A percentile compares a stretch with the other conserved stretches of the same genome.
Conservation (phyloP, 371 early-diverging fungal genomes). For the Mucor plumbeus region DNA sequence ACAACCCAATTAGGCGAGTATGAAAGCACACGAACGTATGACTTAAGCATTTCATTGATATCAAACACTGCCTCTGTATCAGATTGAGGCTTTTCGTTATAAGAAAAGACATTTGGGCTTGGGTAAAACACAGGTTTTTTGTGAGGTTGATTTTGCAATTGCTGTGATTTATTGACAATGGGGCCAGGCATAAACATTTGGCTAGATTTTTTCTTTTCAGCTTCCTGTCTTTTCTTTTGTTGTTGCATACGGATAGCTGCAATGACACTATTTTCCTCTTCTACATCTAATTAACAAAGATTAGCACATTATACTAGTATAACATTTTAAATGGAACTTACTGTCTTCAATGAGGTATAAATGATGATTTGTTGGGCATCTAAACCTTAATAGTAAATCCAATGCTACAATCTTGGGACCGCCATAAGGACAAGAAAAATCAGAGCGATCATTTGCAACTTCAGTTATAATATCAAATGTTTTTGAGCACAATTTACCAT, state of each 20-base stretch:
- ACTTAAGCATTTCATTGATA: constrained; percentile 50
- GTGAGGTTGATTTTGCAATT: background rate
- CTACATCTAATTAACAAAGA: constrained; percentile 5
- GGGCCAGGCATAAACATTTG: constrained; percentile 24
- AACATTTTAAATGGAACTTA: constrained; percentile 22
- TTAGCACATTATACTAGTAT: background rate
- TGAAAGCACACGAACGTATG: constrained; percentile 60
- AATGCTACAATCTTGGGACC: constrained; percentile 60
- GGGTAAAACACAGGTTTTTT: constrained; percentile 28
- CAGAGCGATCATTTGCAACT: constrained; percentile 48
- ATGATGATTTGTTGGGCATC: constrained; percentile 64
- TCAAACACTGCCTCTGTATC: constrained; percentile 25
- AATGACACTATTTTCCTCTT: constrained; percentile 29
- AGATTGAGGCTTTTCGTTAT: constrained; percentile 36
- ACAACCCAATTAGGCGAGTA: constrained; percentile 73
- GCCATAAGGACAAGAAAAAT: constrained; percentile 47
- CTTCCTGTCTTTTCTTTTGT: constrained; percentile 12
- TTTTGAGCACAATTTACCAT: constrained; percentile 46
- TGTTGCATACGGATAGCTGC: constrained; percentile 17
- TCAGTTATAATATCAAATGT: constrained; percentile 55
- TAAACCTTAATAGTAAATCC: constrained; percentile 59
- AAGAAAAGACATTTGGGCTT: constrained; percentile 52
- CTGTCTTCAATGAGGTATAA: constrained; percentile 50
- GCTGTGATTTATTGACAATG: background rate
- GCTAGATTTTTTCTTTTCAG: constrained; percentile 15